These are phyloP conservation scores for Daldinia bambusicola DNA, from an alignment of 495 filamentous ascomycete genomes.

Conservation along the genomic window DNA sequence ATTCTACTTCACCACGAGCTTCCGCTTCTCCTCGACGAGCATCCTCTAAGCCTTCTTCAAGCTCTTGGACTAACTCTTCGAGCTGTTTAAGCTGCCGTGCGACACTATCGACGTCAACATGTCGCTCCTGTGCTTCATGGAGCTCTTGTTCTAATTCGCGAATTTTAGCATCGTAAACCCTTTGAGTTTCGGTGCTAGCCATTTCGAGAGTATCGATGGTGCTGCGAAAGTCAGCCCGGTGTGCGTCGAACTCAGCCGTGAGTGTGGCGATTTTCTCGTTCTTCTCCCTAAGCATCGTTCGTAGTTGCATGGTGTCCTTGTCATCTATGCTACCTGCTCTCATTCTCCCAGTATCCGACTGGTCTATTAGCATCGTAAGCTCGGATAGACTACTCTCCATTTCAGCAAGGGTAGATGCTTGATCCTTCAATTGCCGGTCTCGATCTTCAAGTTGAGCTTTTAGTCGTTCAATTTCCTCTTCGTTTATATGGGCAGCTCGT, in stretches of 20 bases:
- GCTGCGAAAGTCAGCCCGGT: constrained; percentile 94
- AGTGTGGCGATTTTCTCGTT: constrained; percentile 95
- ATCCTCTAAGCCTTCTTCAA: constrained; percentile 97
- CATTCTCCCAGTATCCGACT: constrained; percentile 54
- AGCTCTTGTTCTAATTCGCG: constrained; percentile 90
- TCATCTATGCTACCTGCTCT: constrained; percentile 73
- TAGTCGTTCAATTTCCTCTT: constrained; percentile 75
- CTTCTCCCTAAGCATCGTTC: constrained; percentile 87
- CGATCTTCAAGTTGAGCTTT: constrained; percentile 79
- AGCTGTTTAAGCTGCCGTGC: constrained; percentile 91
- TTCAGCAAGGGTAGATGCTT: constrained; percentile 80
- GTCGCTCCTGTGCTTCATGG: constrained; percentile 79
- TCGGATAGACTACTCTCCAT: constrained; percentile 84
- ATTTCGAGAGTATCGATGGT: constrained; percentile 97
- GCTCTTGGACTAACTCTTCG: constrained; percentile 93
- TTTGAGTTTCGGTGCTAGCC: constrained; percentile 94
- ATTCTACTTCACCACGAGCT: constrained; percentile 95
- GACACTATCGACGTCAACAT: constrained; percentile 90
- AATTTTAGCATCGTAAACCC: constrained; percentile 94
- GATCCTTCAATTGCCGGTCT: constrained; percentile 86
- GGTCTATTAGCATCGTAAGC: constrained; percentile 74
- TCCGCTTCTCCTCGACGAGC: constrained; percentile 96
- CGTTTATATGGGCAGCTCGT: constrained; percentile 56
- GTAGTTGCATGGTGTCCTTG: constrained; percentile 78
- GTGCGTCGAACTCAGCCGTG: constrained; percentile 93